Evolutionary conservation across 768 basidiomycete species (phyloP).

Genomic region (Pisolithus orientalis): DNA sequence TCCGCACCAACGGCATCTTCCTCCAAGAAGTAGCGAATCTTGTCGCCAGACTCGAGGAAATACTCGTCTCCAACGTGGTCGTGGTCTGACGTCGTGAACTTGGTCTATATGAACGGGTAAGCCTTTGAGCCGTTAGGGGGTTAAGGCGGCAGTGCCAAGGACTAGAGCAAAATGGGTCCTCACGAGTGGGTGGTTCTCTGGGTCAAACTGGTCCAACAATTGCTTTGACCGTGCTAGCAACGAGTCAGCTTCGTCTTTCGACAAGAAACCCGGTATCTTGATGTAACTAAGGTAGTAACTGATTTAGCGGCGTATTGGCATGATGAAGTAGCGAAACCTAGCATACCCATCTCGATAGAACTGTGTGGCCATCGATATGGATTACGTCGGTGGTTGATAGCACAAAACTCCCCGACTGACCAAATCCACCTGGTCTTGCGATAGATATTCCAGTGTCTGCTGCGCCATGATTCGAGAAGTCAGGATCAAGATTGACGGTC

Average conservation of each 20-base stretch:
- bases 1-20: conserved; percentile 70
- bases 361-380: conserved; percentile 22
- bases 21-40: conserved; percentile 94
- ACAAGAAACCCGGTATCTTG: conserved; percentile 68
- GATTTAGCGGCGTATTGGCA: background rate
- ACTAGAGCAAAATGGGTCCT: conserved; percentile 9
- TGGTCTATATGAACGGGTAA: conserved; percentile 49
- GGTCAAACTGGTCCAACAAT: conserved; percentile 71
- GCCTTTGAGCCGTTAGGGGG: background rate
- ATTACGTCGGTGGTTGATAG: no score
- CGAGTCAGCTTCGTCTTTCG: conserved; percentile 44
- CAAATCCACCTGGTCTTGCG: conserved; percentile 52
- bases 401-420: conserved; percentile 23
- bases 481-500: no score
- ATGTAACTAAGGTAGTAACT: conserved; percentile 53
- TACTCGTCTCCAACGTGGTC: conserved; percentile 89
- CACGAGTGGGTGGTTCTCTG: conserved; percentile 78
- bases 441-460: conserved; percentile 39
- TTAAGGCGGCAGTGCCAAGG: background rate
- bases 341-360: conserved; percentile 56
- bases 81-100: conserved; percentile 74
- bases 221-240: conserved; percentile 68
- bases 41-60: conserved; percentile 88
- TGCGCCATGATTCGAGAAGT: background rate
- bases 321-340: background rate